phyloP scores from a whole-genome alignment of 2,329 filamentous ascomycete species.

The Hymenoscyphus scutula region DNA sequence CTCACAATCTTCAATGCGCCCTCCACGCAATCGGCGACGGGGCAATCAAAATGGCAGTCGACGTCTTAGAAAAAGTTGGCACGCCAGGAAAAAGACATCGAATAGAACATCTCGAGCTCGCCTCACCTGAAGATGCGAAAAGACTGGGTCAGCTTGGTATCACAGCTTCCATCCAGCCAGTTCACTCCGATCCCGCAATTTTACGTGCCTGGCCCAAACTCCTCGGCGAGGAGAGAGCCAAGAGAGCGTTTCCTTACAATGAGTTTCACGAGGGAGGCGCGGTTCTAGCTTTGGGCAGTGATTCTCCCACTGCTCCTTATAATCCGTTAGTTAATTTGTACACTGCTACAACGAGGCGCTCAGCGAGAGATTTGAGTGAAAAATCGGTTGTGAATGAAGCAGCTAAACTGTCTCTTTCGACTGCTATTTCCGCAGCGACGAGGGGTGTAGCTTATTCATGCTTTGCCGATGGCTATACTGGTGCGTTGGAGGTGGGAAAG shows the following conservation, averaged over 20 bases:
- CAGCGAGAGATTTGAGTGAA: conserved; percentile 47
- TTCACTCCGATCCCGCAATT: conserved; percentile 60
- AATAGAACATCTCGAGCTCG: conserved; percentile 64
- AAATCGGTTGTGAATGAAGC: conserved; percentile 25
- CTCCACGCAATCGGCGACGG: conserved; percentile 65
- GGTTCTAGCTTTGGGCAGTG: conserved; percentile 54
- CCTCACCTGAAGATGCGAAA: conserved; percentile 51
- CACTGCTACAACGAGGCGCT: conserved; percentile 56
- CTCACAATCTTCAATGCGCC: conserved; percentile 56
- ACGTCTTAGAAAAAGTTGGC: conserved; percentile 42
- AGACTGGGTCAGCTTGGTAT: conserved; percentile 58
- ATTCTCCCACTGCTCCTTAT: conserved; percentile 59
- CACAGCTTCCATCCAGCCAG: conserved; percentile 57
- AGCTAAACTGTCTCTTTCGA: conserved; percentile 25
- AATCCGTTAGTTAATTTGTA: conserved; percentile 55
- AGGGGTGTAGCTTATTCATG: conserved; percentile 55
- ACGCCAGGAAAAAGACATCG: conserved; percentile 52
- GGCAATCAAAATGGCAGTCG: conserved; percentile 56
- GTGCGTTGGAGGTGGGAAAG: conserved; percentile 48
- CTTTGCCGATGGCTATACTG: conserved; percentile 54
- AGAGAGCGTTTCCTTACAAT: neutral
- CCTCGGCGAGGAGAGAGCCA: neutral
- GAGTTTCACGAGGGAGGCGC: conserved; percentile 42
- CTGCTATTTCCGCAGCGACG: conserved; percentile 54
- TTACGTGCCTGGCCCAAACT: conserved; percentile 43